Evolutionary conservation across 805 yeast species (phyloP).

Genomic region (Kodamaea neixiangensis): DNA sequence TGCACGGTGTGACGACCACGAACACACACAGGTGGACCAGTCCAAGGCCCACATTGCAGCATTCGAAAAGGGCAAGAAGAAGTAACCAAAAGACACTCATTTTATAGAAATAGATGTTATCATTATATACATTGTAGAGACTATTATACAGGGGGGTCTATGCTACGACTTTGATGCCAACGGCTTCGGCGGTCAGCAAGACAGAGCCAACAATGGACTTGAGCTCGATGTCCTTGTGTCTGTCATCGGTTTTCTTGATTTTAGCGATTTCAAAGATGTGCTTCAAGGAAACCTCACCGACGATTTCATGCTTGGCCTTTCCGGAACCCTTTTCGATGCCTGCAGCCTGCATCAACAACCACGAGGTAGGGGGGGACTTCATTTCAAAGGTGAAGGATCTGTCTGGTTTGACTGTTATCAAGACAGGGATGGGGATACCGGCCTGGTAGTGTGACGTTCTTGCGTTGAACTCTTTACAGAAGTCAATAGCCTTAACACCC

Average conservation of each 20-base stretch:
- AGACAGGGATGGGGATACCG: conserved; percentile 88
- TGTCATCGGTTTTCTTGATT: conserved; percentile 83
- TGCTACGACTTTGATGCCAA: conserved; percentile 77
- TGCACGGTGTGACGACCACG: conserved; percentile 58
- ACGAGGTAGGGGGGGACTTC: conserved; percentile 91
- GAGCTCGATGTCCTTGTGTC: conserved; percentile 69
- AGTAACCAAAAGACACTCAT: conserved; percentile 18
- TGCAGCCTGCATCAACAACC: conserved; percentile 79
- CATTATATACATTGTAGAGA: conserved; percentile 2
- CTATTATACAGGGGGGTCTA: conserved; percentile 37
- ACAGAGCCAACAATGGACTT: conserved; percentile 80
- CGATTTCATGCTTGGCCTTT: conserved; percentile 56
- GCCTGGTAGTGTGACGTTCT: conserved; percentile 85
- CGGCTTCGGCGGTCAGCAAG: conserved; percentile 83
- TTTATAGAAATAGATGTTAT: conserved; percentile 8
- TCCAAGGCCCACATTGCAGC: conserved; percentile 95
- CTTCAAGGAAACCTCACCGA: conserved; percentile 74
- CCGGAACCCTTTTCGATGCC: conserved; percentile 79
- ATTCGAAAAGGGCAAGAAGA: conserved; percentile 77
- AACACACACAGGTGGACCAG: conserved; percentile 87
- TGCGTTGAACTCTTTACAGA: conserved; percentile 97
- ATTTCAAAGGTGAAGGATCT: conserved; percentile 82
- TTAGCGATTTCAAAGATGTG: conserved; percentile 95
- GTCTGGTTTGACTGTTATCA: conserved; percentile 88
- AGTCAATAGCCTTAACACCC: conserved; percentile 98